Evolutionary conservation across 2,329 filamentous ascomycete genomes (phyloP), one percentile per base, ranked within the genome.

Genomic region (Curvularia sp.): DNA sequence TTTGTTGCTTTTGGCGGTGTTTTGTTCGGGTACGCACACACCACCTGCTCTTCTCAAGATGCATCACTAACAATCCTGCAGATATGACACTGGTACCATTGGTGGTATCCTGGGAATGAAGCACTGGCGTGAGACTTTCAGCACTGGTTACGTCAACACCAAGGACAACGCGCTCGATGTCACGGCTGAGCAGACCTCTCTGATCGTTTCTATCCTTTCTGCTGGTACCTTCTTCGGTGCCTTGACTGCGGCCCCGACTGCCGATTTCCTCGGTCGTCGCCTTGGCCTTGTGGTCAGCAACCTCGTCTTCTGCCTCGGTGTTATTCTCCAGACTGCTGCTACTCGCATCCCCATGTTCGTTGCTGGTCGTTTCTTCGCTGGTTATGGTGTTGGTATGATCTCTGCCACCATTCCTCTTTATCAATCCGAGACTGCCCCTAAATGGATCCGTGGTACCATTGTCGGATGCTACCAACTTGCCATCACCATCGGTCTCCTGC

Each of bases 131-230:
- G 71, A 84, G 7, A 82, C 89, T 66, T 92, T 92, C 75, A 84
- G 71, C 22, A 77, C 73, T 10, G 75, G 75, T 20, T 74, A 71
- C 52, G 48, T 49, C 52, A 74, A 74, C 58, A 74, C 62, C 62
- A 74, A 56, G 20, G 89, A 59, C 77, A 78, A 49, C 43, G 20
- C 60, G 5, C 60, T 47, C 3, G 74, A 76, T 58, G 65, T 77
- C 50, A 74, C 71, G 13, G 69, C 75, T n/a, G 51, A 52, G 3
- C 84, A 94, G 75, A 86, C 87, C 26, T 89, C 91, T 26, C 81
- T 89, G 62, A 89, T 93, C 57, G 91, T 95, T 50, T 90, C 91
- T 15, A 94, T 96, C 63, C 84, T 96, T 35, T 95, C 91, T 60
- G 90, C 88, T 38, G 92, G 92, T 49, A 95, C 91, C 26, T 88